Conservation (phyloP, 495 filamentous ascomycete species). For the Neurospora sp. region DNA sequence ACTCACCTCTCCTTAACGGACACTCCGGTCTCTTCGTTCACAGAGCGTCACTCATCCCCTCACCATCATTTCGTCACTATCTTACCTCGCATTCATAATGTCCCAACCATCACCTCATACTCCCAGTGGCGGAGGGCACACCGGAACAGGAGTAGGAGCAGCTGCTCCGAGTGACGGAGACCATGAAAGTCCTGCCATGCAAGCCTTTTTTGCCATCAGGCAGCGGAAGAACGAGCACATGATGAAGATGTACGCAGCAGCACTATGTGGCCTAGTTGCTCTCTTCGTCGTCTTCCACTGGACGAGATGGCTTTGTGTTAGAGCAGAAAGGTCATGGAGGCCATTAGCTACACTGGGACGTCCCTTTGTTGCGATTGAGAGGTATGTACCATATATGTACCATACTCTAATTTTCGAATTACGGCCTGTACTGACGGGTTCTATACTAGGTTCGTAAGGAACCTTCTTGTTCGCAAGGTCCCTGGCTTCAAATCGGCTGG, state of each 20-base stretch:
- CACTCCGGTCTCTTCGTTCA: background rate
- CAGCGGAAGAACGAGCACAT: constrained; percentile 24
- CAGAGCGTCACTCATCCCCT: background rate
- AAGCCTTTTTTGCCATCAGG: constrained; percentile 17
- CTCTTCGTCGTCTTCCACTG: constrained; percentile 42
- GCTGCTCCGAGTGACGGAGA: constrained; percentile 8
- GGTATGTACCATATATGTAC: constrained; percentile 14
- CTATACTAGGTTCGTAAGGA: constrained; percentile 22
- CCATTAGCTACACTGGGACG: constrained; percentile 6
- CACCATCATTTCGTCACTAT: background rate
- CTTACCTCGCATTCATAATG: constrained; percentile 3
- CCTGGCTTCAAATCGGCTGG: constrained; percentile 44
- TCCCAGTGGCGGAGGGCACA: constrained; percentile 1
- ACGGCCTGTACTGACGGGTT: no score
- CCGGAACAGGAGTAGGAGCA: background rate
- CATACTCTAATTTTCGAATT: background rate
- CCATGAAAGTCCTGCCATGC: constrained; percentile 5
- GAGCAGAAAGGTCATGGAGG: constrained; percentile 11
- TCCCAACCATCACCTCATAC: constrained; percentile 1
- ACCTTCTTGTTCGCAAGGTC: constrained; percentile 33
- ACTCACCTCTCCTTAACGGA: background rate
- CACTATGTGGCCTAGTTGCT: constrained; percentile 36
- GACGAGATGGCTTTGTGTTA: constrained; percentile 24
- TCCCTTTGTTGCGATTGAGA: constrained; percentile 17
- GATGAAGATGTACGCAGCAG: constrained; percentile 33